Base-by-base conservation (phyloP, 2,329 filamentous ascomycete genomes). In the Magnaporthiopsis incrustans region DNA sequence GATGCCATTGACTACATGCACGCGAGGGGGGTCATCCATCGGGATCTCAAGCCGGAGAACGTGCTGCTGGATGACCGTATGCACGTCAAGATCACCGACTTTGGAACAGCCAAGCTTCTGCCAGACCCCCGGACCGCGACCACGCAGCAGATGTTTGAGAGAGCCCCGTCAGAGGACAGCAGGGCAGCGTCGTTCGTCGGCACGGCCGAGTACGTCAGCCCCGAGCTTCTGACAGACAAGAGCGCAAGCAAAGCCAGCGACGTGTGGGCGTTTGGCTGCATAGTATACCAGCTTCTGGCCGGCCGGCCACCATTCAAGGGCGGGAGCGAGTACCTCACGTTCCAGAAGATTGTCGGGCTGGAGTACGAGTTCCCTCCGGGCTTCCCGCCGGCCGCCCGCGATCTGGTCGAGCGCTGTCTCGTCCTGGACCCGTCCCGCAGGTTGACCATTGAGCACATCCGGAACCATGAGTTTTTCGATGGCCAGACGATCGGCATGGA, bases 1-100 rank as follows among this genome's bases (percentile, higher is more conserved):
- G 95, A 98, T 75, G 89, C 95, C 27, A 94, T 99, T 72, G 91
- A 94, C 71, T 98, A 98, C 75, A 99, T 99, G 95, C 95, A 99
- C 78, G 92, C 89, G 57, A 87, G 92, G 67, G 95, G 94, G 27
- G 92, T 99, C 30, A 98, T 99, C 66, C 95, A 99, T 75, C 89
- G 95, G 68, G 95, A 99, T 73, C 77, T 99, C 68, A 99, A 99
- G 73, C 95, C 95, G 0, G 95, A 99, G 74, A 99, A 99, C 69
- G 93, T 99, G 4, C 83, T 99, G 8, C 81, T 99, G 53, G 95
- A 99, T 74, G 90, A 93, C 68, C 89, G 96, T 72, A 96, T 97
- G 90, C 92, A 98, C 71, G 89, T 98, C 77, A 99, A 99, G 75
- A 97, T 99, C 68, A 99, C 95, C 10, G 95, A 99, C 76, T 99